Conservation (phyloP, 805 yeast species). For the Myxozyma nipponensis region DNA sequence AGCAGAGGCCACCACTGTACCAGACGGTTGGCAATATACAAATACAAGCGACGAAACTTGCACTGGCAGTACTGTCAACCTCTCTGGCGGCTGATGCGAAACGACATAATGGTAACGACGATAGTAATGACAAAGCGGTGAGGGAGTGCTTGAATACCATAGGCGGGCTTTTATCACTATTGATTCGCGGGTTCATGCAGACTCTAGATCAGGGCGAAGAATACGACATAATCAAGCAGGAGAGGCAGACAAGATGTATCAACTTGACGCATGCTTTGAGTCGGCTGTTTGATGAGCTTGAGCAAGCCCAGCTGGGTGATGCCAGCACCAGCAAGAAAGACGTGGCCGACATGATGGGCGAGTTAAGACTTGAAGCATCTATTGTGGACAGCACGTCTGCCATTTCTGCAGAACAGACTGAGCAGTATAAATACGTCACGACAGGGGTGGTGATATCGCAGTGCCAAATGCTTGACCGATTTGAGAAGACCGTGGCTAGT, state of each 20-base stretch:
- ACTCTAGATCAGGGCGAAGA: background rate
- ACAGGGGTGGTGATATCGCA: constrained; percentile 15
- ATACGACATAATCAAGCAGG: constrained; percentile 3
- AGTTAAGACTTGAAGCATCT: background rate
- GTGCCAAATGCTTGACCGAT: constrained; percentile 5
- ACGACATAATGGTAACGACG: background rate
- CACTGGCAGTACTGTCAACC: constrained; percentile 15
- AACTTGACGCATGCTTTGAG: constrained; percentile 11
- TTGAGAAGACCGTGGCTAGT: constrained; percentile 8
- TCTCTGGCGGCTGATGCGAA: constrained; percentile 10
- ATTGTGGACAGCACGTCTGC: background rate
- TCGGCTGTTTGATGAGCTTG: constrained; percentile 14
- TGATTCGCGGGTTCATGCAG: constrained; percentile 4
- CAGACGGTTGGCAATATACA: background rate
- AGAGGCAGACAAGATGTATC: constrained; percentile 5
- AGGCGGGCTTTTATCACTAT: constrained; percentile 7
- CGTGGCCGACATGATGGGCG: background rate
- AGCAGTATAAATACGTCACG: constrained; percentile 12
- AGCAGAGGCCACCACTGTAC: background rate
- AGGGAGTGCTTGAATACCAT: constrained; percentile 6
- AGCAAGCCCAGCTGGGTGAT: background rate
- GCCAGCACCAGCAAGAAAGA: background rate
- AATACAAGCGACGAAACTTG: constrained; percentile 19
- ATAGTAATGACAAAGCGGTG: constrained; percentile 3
- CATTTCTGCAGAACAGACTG: background rate